Evolutionary conservation across 192 early-diverging fungal species (phyloP), one percentile per base, ranked within the genome.

Genomic region (Gigaspora rosea): DNA sequence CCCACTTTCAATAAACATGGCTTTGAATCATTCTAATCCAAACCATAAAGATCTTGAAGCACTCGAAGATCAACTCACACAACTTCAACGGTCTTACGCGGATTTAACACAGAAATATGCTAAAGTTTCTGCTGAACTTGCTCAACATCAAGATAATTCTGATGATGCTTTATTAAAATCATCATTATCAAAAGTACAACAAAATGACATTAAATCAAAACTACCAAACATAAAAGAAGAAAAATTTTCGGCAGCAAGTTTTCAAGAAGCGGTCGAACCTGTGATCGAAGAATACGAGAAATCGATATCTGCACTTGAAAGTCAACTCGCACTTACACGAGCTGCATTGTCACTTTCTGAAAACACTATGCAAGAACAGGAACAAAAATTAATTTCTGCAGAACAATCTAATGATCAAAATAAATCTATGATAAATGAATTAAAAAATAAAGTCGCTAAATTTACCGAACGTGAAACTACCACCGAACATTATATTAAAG

Each of bases 221-320:
- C 81, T 78, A 79, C 86, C 83, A 76, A 80, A 47, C 9, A 36
- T 46, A 33, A 57, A 68, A 66, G 67, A 62, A 41, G 50, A 68
- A 47, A 50, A 54, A 20, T 20, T 47, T 18, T 71, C 67, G 11
- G 71, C 41, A 46, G 71, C 41, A 46, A 51, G 35, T 16, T 80
- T 81, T 69, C 69, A 87, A 71, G 59, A 89, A 65, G 76, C 89
- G 79, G 87, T 91, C 58, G 82, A 89, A 83, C 85, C 90, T 66
- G 32, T 66, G 47, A 66, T 66, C 18, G 64, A 92, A 71, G 92
- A 92, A 62, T 91, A 92, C 79, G 90, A 91, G 71, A 86, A 85
- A 66, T 86, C 84, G 61, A 85, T 92, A 36, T 86, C 88, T 10
- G 77, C 79, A 12, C 80, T 93, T 18, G 91, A 93, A 70, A 84